A percentile compares a stretch with the other conserved stretches of the same genome.
Evolutionary conservation across 169 alveolate genomes (phyloP).

Genomic region (Theileria sp.): DNA sequence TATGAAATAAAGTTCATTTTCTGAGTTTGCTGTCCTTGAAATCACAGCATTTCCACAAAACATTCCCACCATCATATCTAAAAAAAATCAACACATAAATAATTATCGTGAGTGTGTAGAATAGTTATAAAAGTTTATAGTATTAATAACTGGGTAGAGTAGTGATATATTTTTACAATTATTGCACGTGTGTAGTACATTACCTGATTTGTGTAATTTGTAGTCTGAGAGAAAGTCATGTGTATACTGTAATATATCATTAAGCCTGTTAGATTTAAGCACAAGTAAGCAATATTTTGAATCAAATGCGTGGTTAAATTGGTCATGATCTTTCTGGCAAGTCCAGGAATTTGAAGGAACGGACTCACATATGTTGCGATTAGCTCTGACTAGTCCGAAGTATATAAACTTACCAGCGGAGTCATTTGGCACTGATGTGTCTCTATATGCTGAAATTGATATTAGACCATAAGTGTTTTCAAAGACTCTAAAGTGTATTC

Average conservation of each 20-base stretch:
- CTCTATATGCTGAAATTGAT: slow-evolving; percentile 24
- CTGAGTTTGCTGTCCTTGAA: slow-evolving; percentile 42
- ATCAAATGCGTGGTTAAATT: slow-evolving; percentile 25
- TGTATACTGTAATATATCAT: slow-evolving; percentile 26
- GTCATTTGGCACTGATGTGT: not conserved
- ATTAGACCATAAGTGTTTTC: slow-evolving; percentile 17
- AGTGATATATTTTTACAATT: not conserved
- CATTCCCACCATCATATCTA: slow-evolving; percentile 24
- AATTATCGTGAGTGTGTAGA: too few species aligned
- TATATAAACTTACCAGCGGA: not conserved
- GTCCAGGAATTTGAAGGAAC: slow-evolving; percentile 51
- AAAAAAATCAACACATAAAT: slow-evolving; percentile 9
- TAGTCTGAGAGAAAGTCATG: slow-evolving; percentile 11
- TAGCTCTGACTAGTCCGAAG: slow-evolving; percentile 40
- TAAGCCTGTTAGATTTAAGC: slow-evolving; percentile 14
- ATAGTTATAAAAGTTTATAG: too few species aligned
- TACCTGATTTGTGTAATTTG: slow-evolving; percentile 22
- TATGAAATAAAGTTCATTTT: slow-evolving; percentile 31
- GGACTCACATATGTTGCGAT: slow-evolving; percentile 8
- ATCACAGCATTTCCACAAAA: slow-evolving; percentile 63
- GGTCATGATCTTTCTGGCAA: slow-evolving; percentile 41
- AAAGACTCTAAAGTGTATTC: slow-evolving; percentile 1
- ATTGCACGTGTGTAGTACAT: not conserved
- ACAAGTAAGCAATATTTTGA: slow-evolving; percentile 38
- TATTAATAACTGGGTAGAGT: not conserved